Base-by-base conservation (phyloP, 352 stramenopile genomes). In the Globisporangium cystogenes region DNA sequence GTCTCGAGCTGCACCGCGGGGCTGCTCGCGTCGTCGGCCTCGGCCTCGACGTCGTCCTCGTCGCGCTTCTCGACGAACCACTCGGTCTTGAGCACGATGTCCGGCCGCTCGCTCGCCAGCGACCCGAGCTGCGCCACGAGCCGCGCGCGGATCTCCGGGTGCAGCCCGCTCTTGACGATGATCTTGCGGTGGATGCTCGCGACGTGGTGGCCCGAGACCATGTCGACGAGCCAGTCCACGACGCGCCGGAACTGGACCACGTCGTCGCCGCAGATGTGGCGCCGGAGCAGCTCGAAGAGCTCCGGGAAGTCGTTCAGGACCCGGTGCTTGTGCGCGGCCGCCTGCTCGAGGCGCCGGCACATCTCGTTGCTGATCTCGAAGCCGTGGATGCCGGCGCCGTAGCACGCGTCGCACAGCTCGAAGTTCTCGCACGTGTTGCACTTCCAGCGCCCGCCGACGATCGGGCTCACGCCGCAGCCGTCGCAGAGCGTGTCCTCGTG, bases 401-500 rank as follows among this genome's bases (percentile, higher is more conserved):
- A 93, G 75, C 82, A 93, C 16, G 46, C 36, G 29, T 86, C 72
- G 45, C 82, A 93, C 11, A 93, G 48, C 31, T 89, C 71, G 42
- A 74, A 85, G 57, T 72, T 82, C 44, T 76, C 76, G 49, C 82
- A 93, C 27, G 65, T 76, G 45, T 74, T 87, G 57, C 82, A 93
- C 37, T 79, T 86, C 72, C 77, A 93, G 58, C 80, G 85, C 41
- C 72, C 67, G 20, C 80, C 82, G 18, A 90, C 62, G 59, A 93
- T 93, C 16, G 82, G 82, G 35, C 70, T 82, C 65, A 84, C 73
- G 29, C 82, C 82, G 44, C 82, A 93, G 26, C 82, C 80, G 53
- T 90, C 76, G 49, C 82, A 93, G 41, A 93, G 59, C 45, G 82
- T 80, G 55, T 93, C 74, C 56, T 87, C 75, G 62, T 93, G 75